Evolutionary conservation across 306 rosid species (phyloP), one percentile per base, ranked within the genome.

Genomic region (Biancaea sappan): DNA sequence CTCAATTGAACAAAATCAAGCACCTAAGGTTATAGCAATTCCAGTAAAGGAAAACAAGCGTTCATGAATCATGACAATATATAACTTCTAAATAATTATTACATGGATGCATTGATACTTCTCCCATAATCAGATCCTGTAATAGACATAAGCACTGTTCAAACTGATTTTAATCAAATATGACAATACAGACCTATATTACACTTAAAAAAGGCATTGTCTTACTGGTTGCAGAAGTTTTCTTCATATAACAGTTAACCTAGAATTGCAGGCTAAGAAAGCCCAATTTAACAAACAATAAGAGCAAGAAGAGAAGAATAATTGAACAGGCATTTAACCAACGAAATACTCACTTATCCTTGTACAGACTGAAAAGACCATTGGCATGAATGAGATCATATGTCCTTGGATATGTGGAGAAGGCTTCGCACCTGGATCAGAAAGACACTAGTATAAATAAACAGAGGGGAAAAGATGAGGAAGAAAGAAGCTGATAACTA

Each of bases 321-420:
- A 48, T 16, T 44, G 73, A 57, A 74, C 43, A 52, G 11, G 59
- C 48, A 47, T 50, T 24, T 40, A 65, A 62, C 9, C 47, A 24
- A 72, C 35, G 54, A 70, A 66, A 60, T 31, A 79, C 97, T 87
- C 78, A 94, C 98, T 83, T 91, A 80, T 86, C 91, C 81, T 83
- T 73, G 73, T 94, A 94, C 75, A 91, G 71, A 83, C 93, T 87
- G 82, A 94, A 91, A 70, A 94, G 79, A 62, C 96, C 92, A 73
- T 87, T 25, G 69, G 96, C 90, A 67, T 91, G 97, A 81, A 94
- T 94, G 84, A 94, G 97, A 75, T 94, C 98, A 26, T 94, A 94
- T 25, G 98, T 94, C 89, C 97, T 88, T 26, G 98, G 98, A 78
- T 91, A 94, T 13, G 95, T 94, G 26, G 97, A 91, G 89, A 94